These are phyloP conservation scores for Prunus mume DNA, from an alignment of 306 rosid genomes.

Conservation along the genomic window DNA sequence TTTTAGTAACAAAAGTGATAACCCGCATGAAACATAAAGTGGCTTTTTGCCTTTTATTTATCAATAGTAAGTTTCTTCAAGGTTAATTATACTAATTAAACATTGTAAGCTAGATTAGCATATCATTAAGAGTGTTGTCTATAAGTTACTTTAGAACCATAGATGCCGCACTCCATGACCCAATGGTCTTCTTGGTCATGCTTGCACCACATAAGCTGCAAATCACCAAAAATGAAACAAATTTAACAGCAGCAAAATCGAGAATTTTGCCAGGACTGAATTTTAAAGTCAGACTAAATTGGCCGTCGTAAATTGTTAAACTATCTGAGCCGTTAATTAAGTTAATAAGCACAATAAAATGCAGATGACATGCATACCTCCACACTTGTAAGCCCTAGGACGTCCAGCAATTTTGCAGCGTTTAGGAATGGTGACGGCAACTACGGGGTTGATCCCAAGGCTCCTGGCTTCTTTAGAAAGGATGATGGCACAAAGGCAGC, in stretches of 20 bases:
- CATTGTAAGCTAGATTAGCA: neutral
- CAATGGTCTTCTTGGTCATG: neutral
- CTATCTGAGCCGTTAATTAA: neutral
- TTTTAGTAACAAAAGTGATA: too few relatives aligned
- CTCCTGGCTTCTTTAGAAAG: constrained; percentile 2
- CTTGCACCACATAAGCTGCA: neutral
- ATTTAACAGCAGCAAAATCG: neutral
- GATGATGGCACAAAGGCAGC: constrained; percentile 5
- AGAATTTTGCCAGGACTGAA: neutral
- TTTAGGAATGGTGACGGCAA: constrained; percentile 33
- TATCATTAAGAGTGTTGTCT: neutral
- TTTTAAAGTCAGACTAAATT: too few relatives aligned
- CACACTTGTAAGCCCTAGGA: constrained; percentile 37
- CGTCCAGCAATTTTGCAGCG: constrained; percentile 30
- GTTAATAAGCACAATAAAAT: too few relatives aligned
- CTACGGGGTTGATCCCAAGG: constrained; percentile 23
- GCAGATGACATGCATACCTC: constrained; percentile 21
- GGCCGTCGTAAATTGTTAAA: neutral
- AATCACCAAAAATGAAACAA: neutral
- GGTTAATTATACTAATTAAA: neutral
- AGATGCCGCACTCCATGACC: neutral
- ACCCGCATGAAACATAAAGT: too few relatives aligned
- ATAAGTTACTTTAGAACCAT: neutral
- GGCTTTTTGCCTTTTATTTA: neutral
- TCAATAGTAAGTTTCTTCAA: neutral